Conservation (phyloP, 345 rosid genomes). For the Litchi chinensis region DNA sequence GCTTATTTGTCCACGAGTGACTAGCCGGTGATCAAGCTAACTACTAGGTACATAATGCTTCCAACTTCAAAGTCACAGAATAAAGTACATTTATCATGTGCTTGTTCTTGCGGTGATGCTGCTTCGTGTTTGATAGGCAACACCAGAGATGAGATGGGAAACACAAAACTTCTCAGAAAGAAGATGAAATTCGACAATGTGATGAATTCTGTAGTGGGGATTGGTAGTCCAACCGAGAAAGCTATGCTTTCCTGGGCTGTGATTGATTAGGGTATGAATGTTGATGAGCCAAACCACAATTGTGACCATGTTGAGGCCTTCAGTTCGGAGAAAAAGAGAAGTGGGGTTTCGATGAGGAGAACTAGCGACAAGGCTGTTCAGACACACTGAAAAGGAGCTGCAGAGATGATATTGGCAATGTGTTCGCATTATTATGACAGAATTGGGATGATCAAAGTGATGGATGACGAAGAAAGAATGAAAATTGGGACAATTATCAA, state of each 20-base stretch:
- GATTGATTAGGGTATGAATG: conserved; percentile 34
- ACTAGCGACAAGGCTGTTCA: conserved; percentile 26
- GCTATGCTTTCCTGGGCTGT: conserved; percentile 54
- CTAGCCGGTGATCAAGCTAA: too few species aligned
- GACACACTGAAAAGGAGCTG: conserved; percentile 61
- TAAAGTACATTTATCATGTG: neutral
- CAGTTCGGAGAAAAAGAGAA: conserved; percentile 54
- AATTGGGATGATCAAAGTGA: conserved; percentile 20
- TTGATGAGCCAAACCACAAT: conserved; percentile 28
- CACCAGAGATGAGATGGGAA: conserved; percentile 23
- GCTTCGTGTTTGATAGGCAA: conserved; percentile 28
- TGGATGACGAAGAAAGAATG: conserved; percentile 31
- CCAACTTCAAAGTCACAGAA: too few species aligned
- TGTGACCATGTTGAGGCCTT: conserved; percentile 42
- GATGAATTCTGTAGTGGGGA: conserved; percentile 26
- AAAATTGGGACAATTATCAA: conserved; percentile 31
- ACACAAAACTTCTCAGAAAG: conserved; percentile 17
- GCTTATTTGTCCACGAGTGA: too few species aligned
- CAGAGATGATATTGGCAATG: conserved; percentile 53
- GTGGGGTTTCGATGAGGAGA: conserved; percentile 43
- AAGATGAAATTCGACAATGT: conserved; percentile 26
- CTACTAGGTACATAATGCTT: too few species aligned
- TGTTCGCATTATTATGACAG: conserved; percentile 34
- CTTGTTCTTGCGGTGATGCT: conserved; percentile 26
- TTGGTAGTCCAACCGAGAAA: conserved; percentile 52